Percentiles rank a stretch among this genome's conserved stretches.
Conservation (phyloP, 225 moss, liverwort and hornwort genomes). For the Anthoceros angustus region DNA sequence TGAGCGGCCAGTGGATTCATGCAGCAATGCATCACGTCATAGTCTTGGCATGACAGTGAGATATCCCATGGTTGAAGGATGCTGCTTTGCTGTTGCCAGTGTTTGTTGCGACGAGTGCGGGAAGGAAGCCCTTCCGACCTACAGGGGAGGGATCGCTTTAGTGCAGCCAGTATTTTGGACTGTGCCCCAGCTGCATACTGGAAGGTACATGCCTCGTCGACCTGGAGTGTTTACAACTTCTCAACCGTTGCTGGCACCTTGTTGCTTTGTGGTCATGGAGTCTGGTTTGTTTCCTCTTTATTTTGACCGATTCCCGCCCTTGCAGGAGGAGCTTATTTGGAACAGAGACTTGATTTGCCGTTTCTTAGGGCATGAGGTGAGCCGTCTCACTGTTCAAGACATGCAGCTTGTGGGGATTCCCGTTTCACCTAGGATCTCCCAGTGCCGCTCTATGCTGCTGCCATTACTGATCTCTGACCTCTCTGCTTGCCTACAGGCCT, state of each 20-base stretch:
- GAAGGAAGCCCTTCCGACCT: neutral
- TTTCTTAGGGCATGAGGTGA: slow-evolving; percentile 75
- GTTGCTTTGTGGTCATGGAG: neutral
- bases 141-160: neutral
- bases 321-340: slow-evolving; percentile 86
- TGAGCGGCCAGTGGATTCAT: neutral
- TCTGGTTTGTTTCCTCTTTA: neutral
- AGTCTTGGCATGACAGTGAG: no score
- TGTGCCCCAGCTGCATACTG: neutral
- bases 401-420: neutral
- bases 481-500: slow-evolving; percentile 22
- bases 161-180: neutral
- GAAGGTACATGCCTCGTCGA: no score
- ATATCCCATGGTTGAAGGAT: neutral
- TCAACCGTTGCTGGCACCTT: neutral
- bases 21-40: no score
- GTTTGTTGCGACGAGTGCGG: neutral
- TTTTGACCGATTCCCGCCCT: neutral
- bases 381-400: neutral
- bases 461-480: neutral
- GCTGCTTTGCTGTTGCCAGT: neutral
- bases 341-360: slow-evolving; percentile 50
- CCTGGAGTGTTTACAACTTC: no score
- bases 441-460: no score
- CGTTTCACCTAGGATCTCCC: neutral